These are phyloP conservation scores for Heterobasidion parviporum DNA, from an alignment of 1,284 basidiomycete genomes.

Conservation along the genomic window DNA sequence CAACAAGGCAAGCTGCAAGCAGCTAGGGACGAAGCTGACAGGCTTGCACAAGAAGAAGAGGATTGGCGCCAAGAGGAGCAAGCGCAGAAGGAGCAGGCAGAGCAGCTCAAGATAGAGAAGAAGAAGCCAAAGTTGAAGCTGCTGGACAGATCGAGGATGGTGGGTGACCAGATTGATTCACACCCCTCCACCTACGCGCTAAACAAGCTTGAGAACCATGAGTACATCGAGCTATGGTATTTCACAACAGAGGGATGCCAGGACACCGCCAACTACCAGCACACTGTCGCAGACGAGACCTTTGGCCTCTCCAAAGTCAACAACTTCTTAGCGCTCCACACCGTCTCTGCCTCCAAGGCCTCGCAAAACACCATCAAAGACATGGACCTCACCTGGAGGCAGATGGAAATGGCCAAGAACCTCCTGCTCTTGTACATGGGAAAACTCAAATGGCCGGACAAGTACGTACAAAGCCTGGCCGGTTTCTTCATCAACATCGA, in stretches of 20 bases:
- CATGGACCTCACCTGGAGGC: neutral
- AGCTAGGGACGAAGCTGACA: no score
- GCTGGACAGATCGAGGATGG: neutral
- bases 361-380: neutral
- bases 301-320: neutral
- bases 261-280: slow-evolving; percentile 11
- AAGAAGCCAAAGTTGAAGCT: no score
- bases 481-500: neutral
- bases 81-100: no score
- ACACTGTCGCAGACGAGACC: neutral
- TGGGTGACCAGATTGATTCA: neutral
- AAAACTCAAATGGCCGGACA: neutral
- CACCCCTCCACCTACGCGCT: slow-evolving; percentile 15
- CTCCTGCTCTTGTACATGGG: neutral
- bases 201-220: slow-evolving; percentile 13
- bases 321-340: neutral
- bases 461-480: neutral
- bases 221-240: slow-evolving; percentile 21
- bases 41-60: no score
- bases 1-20: no score
- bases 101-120: no score
- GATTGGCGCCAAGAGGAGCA: no score
- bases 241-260: slow-evolving; percentile 18
- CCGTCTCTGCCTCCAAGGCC: neutral
- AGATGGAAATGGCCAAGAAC: neutral